phyloP scores from a whole-genome alignment of 768 basidiomycete species.

The Termitomyces sp. region DNA sequence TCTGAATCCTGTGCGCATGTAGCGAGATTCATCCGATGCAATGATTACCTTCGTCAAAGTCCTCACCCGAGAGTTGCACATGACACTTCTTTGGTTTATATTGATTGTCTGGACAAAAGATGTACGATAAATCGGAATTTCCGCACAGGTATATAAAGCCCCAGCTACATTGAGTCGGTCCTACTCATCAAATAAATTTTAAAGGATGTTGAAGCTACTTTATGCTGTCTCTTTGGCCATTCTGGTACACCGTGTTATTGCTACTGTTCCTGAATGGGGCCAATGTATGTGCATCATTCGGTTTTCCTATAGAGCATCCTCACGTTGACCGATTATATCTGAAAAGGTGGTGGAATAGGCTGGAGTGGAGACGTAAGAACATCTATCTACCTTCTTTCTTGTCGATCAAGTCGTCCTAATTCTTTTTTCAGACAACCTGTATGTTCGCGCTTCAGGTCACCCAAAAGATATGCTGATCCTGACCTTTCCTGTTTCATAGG shows the following conservation, averaged over 20 bases:
- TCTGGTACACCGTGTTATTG: slow-evolving; percentile 13
- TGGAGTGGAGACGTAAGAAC: slow-evolving; percentile 26
- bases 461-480: neutral
- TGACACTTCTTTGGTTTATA: neutral
- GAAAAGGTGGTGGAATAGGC: slow-evolving; percentile 24
- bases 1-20: neutral
- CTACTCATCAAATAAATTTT: neutral
- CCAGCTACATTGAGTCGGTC: neutral
- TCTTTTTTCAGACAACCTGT: slow-evolving; percentile 18
- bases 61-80: neutral
- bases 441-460: neutral
- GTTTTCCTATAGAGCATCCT: neutral
- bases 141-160: neutral
- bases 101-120: neutral
- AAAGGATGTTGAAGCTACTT: slow-evolving; percentile 19
- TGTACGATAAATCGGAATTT: neutral
- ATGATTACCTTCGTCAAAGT: neutral
- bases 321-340: neutral
- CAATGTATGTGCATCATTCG: slow-evolving; percentile 24
- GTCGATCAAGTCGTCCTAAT: neutral
- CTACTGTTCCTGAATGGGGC: slow-evolving; percentile 29
- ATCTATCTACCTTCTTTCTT: neutral
- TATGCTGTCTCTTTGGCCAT: slow-evolving; percentile 21
- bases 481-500: slow-evolving; percentile 12
- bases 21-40: slow-evolving; percentile 2